Evolutionary conservation across 2,329 filamentous ascomycete species (phyloP), one percentile per base, ranked within the genome.

Genomic region (Pseudophaeomoniella oleicola): DNA sequence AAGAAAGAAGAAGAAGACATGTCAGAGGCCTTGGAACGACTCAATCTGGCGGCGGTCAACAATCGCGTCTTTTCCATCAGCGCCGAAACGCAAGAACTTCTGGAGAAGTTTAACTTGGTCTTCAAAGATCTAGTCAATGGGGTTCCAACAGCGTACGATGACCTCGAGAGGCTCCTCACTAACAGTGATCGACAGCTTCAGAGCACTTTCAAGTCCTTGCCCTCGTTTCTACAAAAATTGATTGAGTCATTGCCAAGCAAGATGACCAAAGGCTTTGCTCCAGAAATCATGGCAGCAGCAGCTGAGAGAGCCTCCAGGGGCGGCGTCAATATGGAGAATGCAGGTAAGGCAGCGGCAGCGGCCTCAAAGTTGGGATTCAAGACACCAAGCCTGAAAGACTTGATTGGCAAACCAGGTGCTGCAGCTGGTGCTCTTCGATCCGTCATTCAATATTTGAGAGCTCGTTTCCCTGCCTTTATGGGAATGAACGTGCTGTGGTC

Each of bases 401-500:
- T 96, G 18, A 73, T 93, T 3, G 82, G 81, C 3, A 88, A 92
- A 46, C 83, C 92, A 2, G 82, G 86, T n/a, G 79, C 85, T 0
- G 70, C 94, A 3, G 82, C 83, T 1, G 75, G 77, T 3, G 79
- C 94, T 70, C 63, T 98, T 33, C 79, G 81, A 51, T 84, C 81
- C n/a, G 94, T 96, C 38, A 78, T 96, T 52, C 83, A 83, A 41
- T 88, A 87, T 36, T 59, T 98, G 39, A 85, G 87, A 59, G 65
- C 83, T 42, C 69, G 88, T 32, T 96, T 92, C 71, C 90, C 90
- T 0, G 86, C 86, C 1, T 79, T 94, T 43, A 73, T 94, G 42
- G 87, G 87, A 10, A 87, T 88, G 37, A 96, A 93, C 56, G 78
- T 94, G 13, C 67, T 96, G 12, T 84, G 92, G 76, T 90, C 83